Evolutionary conservation across 257 asterid species (phyloP), one percentile per base, ranked within the genome.

Genomic region (Nyctanthes arbortristis): DNA sequence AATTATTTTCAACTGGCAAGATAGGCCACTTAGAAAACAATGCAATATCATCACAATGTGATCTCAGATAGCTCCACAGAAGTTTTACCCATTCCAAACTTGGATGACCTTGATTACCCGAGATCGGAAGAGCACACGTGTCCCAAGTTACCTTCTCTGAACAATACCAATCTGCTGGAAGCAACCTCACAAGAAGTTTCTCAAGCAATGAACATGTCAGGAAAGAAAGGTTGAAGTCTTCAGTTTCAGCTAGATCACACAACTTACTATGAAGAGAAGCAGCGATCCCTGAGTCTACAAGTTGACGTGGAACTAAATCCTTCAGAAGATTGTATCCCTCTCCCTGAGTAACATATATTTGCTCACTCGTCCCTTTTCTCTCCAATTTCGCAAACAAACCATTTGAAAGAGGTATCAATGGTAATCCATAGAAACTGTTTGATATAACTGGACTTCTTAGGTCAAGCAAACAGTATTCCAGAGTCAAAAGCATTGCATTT

Each of bases 381-480:
- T 93, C 93, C 29, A 93, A 82, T 61, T 80, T 93, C 49, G 97
- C 79, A 73, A 90, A 87, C 33, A 81, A 80, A 47, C 94, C 96
- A 81, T 84, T 80, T 67, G 93, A 82, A 76, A 93, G 92, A 69
- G 98, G 98, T 73, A 93, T 76, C 80, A 93, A 79, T 59, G 96
- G 95, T 71, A 93, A 82, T 30, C 97, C 98, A 75, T 71, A 88
- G 75, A 82, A 87, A 82, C 78, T 81, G 33, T 84, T 85, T 61
- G 90, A 81, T 66, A 68, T 77, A 73, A 83, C 73, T 29, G 96
- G 92, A 79, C 62, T 77, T 61, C 55, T 71, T 66, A 90, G 88
- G 81, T 93, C 97, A 33, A 88, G 88, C 84, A 93, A 84, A 82
- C 98, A 93, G 80, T 93, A 93, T 72, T 93, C 97, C 45, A 93